Percentiles rank a stretch among this genome's conserved stretches.
Conservation (phyloP, 805 yeast species). For the Myxozyma neglecta region DNA sequence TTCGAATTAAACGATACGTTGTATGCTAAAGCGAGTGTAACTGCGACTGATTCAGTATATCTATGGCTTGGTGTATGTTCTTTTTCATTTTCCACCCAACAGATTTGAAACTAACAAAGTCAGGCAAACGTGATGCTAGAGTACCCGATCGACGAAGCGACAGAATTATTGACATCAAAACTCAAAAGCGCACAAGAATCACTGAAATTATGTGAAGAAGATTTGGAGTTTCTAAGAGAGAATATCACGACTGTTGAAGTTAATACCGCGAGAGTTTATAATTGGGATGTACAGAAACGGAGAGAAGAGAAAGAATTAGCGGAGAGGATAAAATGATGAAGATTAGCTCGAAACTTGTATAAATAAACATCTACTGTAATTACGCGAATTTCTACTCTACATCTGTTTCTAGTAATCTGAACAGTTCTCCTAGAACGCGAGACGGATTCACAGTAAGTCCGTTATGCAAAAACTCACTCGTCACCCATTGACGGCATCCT, state of each 20-base stretch:
- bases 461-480: constrained; percentile 49
- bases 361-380: neutral
- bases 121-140: constrained; percentile 93
- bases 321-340: neutral
- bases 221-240: constrained; percentile 77
- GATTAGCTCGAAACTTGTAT: neutral
- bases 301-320: constrained; percentile 26
- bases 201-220: constrained; percentile 68
- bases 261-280: constrained; percentile 72
- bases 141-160: constrained; percentile 87
- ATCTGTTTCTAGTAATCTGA: constrained; percentile 43
- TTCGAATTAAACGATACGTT: constrained; percentile 93
- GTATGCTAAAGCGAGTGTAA: constrained; percentile 76
- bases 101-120: neutral
- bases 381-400: constrained; percentile 38
- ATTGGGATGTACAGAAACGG: constrained; percentile 44
- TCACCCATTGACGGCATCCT: constrained; percentile 45
- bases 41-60: constrained; percentile 64
- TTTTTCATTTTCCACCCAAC: neutral
- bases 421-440: constrained; percentile 43
- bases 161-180: constrained; percentile 62
- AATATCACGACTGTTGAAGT: constrained; percentile 98
- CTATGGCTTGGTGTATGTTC: constrained; percentile 77
- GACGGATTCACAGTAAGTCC: constrained; percentile 46
- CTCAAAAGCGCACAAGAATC: constrained; percentile 62